Conservation (phyloP, 345 rosid species). For the Microcos paniculata region DNA sequence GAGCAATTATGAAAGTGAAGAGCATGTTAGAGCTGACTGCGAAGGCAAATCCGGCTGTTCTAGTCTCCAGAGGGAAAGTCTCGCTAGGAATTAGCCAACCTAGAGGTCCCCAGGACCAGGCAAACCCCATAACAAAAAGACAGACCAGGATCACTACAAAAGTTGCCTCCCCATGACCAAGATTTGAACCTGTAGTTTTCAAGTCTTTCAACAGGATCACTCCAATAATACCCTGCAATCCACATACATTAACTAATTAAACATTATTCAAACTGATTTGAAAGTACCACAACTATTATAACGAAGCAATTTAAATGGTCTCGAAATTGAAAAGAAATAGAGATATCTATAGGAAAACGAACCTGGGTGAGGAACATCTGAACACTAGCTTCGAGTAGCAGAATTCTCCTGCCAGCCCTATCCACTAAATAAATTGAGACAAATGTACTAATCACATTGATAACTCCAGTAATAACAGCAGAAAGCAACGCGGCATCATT, state of each 20-base stretch:
- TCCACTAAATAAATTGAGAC: slow-evolving; percentile 63
- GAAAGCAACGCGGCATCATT: slow-evolving; percentile 57
- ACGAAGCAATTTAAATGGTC: not conserved
- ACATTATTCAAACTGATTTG: not conserved
- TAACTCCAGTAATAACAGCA: slow-evolving; percentile 52
- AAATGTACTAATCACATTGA: slow-evolving; percentile 58
- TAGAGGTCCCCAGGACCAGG: slow-evolving; percentile 69
- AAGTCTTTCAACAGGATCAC: slow-evolving; percentile 23
- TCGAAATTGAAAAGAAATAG: not conserved
- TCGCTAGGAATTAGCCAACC: slow-evolving; percentile 66
- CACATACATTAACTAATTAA: not conserved
- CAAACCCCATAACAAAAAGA: slow-evolving; percentile 43
- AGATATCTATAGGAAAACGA: too few relatives aligned
- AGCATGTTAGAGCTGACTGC: slow-evolving; percentile 50
- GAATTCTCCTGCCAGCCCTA: slow-evolving; percentile 47
- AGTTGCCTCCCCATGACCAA: slow-evolving; percentile 19
- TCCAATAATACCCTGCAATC: slow-evolving; percentile 28
- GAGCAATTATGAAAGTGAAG: slow-evolving; percentile 50
- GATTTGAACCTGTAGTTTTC: slow-evolving; percentile 18
- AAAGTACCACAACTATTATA: not conserved
- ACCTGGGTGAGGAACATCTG: slow-evolving; percentile 48
- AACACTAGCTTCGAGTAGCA: slow-evolving; percentile 57
- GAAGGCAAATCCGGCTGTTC: slow-evolving; percentile 41
- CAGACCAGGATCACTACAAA: slow-evolving; percentile 41
- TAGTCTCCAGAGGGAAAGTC: slow-evolving; percentile 49